Evolutionary conservation across 2,329 filamentous ascomycete species (phyloP).

Genomic region (Xylogone sp.): DNA sequence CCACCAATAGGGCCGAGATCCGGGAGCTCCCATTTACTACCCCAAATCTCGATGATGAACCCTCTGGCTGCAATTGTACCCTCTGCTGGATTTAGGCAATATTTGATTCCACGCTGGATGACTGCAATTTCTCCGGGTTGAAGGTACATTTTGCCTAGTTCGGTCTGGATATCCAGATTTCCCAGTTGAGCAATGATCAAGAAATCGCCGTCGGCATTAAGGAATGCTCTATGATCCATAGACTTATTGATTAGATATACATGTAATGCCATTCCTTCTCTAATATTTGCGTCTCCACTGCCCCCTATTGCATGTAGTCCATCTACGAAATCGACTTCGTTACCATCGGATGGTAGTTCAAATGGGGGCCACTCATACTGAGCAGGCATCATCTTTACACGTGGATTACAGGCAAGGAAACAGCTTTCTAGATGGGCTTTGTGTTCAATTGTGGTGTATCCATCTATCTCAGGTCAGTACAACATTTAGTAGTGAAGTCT

Average conservation of each 20-base stretch:
- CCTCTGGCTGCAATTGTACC: slow-evolving; percentile 49
- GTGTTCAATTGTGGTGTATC: slow-evolving; percentile 31
- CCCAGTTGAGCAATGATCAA: slow-evolving; percentile 60
- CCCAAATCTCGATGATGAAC: slow-evolving; percentile 63
- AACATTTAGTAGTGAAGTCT: slow-evolving; percentile 39
- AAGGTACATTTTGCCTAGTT: slow-evolving; percentile 49
- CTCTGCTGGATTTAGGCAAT: slow-evolving; percentile 53
- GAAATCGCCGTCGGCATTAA: slow-evolving; percentile 59
- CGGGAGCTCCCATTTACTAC: slow-evolving; percentile 58
- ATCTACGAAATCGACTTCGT: slow-evolving; percentile 41
- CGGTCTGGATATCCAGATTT: slow-evolving; percentile 60
- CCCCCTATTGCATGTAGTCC: slow-evolving; percentile 45
- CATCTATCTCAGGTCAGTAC: slow-evolving; percentile 60
- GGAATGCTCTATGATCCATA: slow-evolving; percentile 41
- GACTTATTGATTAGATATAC: slow-evolving; percentile 41
- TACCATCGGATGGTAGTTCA: slow-evolving; percentile 38
- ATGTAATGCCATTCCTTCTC: slow-evolving; percentile 43
- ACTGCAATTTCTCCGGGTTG: slow-evolving; percentile 62
- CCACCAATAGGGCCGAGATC: slow-evolving; percentile 63
- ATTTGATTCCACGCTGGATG: slow-evolving; percentile 60
- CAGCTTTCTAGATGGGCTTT: slow-evolving; percentile 73
- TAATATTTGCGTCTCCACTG: slow-evolving; percentile 42
- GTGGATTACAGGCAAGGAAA: slow-evolving; percentile 42
- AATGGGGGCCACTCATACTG: slow-evolving; percentile 48
- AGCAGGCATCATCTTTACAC: slow-evolving; percentile 38